phyloP scores from a whole-genome alignment of 2,329 filamentous ascomycete species.

The Epichloe bromicola region DNA sequence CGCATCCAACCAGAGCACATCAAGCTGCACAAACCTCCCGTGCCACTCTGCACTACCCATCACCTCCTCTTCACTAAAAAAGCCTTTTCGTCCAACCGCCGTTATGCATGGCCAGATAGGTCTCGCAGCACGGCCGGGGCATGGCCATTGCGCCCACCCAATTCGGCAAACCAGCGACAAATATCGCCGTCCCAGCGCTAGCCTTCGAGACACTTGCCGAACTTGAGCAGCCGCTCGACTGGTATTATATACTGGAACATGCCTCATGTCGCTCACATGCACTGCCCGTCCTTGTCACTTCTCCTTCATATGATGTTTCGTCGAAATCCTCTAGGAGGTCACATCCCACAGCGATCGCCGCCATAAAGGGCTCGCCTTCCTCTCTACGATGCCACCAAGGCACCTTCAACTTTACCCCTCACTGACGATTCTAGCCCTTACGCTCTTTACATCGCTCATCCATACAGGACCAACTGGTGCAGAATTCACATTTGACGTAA shows the following conservation, averaged over 20 bases:
- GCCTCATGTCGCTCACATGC: conserved; percentile 20
- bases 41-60: conserved; percentile 5
- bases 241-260: conserved; percentile 44
- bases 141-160: not conserved
- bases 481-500: conserved; percentile 6
- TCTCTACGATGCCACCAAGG: conserved; percentile 28
- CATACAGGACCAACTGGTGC: conserved; percentile 9
- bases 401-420: conserved; percentile 14
- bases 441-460: conserved; percentile 15
- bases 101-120: conserved; percentile 2
- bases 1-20: conserved; percentile 28
- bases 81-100: not conserved
- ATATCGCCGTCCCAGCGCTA: conserved; percentile 7
- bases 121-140: not conserved
- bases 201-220: conserved; percentile 27
- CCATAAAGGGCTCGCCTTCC: conserved; percentile 16
- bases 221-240: conserved; percentile 37
- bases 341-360: conserved; percentile 20
- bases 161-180: not conserved
- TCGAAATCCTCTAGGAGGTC: conserved; percentile 30
- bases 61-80: conserved; percentile 2
- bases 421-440: conserved; percentile 15
- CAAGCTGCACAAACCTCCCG: conserved; percentile 4
- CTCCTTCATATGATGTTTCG: conserved; percentile 39
- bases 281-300: conserved; percentile 25